Conservation (phyloP, 192 early-diverging fungal species). For the Cladochytrium replicatum region DNA sequence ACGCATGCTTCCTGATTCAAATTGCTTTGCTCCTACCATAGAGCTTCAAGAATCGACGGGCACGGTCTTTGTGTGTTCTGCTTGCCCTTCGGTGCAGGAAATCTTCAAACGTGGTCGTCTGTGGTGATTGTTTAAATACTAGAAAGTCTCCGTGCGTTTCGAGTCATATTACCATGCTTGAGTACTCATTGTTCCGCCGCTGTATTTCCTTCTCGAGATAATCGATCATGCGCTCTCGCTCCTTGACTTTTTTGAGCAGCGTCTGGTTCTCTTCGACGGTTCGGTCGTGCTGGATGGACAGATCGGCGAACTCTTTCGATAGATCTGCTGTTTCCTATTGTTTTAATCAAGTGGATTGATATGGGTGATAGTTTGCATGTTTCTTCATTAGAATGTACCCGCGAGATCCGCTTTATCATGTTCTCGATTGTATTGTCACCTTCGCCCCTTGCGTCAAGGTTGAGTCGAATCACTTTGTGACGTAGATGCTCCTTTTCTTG, state of each 20-base stretch:
- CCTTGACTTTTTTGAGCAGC: slow-evolving; percentile 32
- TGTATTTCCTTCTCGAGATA: slow-evolving; percentile 47
- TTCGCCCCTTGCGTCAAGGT: slow-evolving; percentile 47
- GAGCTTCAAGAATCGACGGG: slow-evolving; percentile 30
- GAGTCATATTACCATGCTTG: slow-evolving; percentile 27
- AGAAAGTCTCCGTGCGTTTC: slow-evolving; percentile 3
- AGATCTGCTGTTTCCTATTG: slow-evolving; percentile 38
- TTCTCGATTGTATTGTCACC: slow-evolving; percentile 52
- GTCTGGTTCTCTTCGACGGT: slow-evolving; percentile 29
- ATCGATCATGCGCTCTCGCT: slow-evolving; percentile 39
- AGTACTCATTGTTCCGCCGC: slow-evolving; percentile 39
- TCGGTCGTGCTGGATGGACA: slow-evolving; percentile 34
- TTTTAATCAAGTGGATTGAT: background rate
- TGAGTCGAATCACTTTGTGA: slow-evolving; percentile 54
- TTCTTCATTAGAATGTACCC: slow-evolving; percentile 12
- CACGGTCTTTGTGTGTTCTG: slow-evolving; percentile 31
- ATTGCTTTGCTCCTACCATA: background rate
- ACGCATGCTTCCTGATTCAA: background rate
- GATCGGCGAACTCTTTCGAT: slow-evolving; percentile 37
- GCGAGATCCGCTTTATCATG: slow-evolving; percentile 47
- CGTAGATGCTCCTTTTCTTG: slow-evolving; percentile 53
- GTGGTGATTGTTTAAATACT: background rate
- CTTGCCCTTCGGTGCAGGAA: slow-evolving; percentile 37
- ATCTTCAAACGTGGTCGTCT: slow-evolving; percentile 53
- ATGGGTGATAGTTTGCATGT: slow-evolving; percentile 2